phyloP scores from a whole-genome alignment of 192 early-diverging fungal species.

The Endogone sp. region DNA sequence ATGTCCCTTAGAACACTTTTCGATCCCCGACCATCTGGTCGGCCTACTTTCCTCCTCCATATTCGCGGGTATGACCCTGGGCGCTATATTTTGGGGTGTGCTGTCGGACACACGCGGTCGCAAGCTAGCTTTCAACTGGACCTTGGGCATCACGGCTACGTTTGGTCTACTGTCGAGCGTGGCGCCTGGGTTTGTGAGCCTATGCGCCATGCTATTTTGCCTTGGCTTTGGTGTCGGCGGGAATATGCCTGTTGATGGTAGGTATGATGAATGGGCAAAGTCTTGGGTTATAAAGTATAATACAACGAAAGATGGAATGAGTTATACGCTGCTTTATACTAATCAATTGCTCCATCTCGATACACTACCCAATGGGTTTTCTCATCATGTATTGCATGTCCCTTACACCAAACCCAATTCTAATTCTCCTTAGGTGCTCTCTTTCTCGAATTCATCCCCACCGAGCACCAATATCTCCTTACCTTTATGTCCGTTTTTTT shows the following conservation, averaged over 20 bases:
- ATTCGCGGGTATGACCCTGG: slow-evolving; percentile 27
- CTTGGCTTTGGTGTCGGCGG: slow-evolving; percentile 76
- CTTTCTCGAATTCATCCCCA: slow-evolving; percentile 83
- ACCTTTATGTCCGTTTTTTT: slow-evolving; percentile 85
- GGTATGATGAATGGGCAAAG: background rate
- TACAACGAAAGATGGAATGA: background rate
- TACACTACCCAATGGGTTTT: too few relatives aligned
- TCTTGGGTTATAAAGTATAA: background rate
- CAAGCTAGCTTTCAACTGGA: slow-evolving; percentile 69
- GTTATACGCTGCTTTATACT: too few relatives aligned
- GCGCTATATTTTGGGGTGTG: slow-evolving; percentile 79
- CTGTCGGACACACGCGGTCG: slow-evolving; percentile 72
- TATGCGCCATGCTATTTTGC: slow-evolving; percentile 61
- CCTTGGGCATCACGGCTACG: slow-evolving; percentile 63
- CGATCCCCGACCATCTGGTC: background rate
- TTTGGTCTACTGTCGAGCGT: slow-evolving; percentile 73
- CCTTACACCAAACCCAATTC: slow-evolving; percentile 2
- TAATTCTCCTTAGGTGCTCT: slow-evolving; percentile 55
- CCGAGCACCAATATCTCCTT: slow-evolving; percentile 71
- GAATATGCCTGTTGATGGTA: slow-evolving; percentile 59
- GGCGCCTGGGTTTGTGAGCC: slow-evolving; percentile 52
- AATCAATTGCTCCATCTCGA: too few relatives aligned
- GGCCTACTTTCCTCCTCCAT: background rate
- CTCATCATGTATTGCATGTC: too few relatives aligned
- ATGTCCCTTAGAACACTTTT: background rate